phyloP scores from a whole-genome alignment of 2,329 filamentous ascomycete genomes.

The Cordyceps fumosorosea region DNA sequence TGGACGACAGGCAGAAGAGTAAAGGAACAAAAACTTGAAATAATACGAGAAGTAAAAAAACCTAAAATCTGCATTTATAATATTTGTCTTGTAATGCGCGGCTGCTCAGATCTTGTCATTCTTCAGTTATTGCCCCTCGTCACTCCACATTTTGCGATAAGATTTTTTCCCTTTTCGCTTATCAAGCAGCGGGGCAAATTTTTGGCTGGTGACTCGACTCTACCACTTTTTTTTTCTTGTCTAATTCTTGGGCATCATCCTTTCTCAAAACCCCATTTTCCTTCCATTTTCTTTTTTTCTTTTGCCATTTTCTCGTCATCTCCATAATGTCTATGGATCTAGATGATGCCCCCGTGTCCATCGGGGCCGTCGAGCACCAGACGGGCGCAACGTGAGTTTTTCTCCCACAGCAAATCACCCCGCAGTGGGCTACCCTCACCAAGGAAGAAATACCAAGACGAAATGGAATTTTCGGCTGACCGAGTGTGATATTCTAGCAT shows the following conservation, averaged over 20 bases:
- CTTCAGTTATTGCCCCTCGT: not conserved
- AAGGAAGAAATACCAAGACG: not conserved
- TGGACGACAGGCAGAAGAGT: too few species aligned
- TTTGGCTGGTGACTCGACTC: slow-evolving; percentile 14
- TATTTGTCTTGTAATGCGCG: not conserved
- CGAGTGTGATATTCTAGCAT: slow-evolving; percentile 48
- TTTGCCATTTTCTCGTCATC: slow-evolving; percentile 12
- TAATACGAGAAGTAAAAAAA: not conserved
- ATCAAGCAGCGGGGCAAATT: slow-evolving; percentile 34
- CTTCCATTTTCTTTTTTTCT: slow-evolving; percentile 3
- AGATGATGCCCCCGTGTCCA: slow-evolving; percentile 35
- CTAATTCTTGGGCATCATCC: not conserved
- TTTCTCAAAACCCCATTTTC: not conserved
- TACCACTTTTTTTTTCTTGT: slow-evolving; percentile 13
- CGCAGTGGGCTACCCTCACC: not conserved
- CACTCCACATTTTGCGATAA: slow-evolving; percentile 22
- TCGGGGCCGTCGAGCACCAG: slow-evolving; percentile 28
- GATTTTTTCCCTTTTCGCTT: slow-evolving; percentile 22
- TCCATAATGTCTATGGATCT: slow-evolving; percentile 37
- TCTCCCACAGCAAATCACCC: not conserved
- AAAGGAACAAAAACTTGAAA: too few species aligned
- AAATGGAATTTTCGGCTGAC: not conserved
- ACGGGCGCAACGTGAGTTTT: slow-evolving; percentile 34
- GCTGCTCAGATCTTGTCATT: not conserved
- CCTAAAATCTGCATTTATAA: not conserved